phyloP scores from a whole-genome alignment of 768 basidiomycete species.

The Leccinum subgranulosum region DNA sequence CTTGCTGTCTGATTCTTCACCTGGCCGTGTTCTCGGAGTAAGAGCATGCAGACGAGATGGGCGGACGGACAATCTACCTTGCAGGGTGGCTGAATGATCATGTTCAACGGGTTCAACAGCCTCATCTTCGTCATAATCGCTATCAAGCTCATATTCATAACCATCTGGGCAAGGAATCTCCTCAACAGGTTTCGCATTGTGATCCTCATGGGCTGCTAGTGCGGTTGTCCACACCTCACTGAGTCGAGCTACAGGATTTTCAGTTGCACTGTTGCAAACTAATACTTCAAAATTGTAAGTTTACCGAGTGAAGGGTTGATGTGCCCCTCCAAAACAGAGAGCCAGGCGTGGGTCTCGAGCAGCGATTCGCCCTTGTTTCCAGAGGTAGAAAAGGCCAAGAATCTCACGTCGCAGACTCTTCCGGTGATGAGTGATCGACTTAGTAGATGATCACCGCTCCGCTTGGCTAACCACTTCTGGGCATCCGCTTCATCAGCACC shows the following conservation, averaged over 20 bases:
- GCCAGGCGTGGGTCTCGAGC: slow-evolving; percentile 13
- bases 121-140: slow-evolving; percentile 24
- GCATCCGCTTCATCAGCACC: not conserved
- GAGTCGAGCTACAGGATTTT: slow-evolving; percentile 10
- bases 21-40: slow-evolving; percentile 1
- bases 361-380: not conserved
- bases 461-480: slow-evolving; percentile 4
- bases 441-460: slow-evolving; percentile 5
- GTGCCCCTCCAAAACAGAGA: slow-evolving; percentile 12
- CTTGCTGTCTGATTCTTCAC: not conserved
- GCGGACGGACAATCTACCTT: slow-evolving; percentile 1
- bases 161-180: slow-evolving; percentile 7
- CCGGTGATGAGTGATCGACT: slow-evolving; percentile 16
- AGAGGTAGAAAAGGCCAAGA: slow-evolving; percentile 10
- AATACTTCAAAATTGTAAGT: not conserved
- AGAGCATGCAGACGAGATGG: not conserved
- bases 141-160: slow-evolving; percentile 23
- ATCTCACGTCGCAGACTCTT: slow-evolving; percentile 18
- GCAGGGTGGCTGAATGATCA: not conserved
- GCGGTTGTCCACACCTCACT: slow-evolving; percentile 6
- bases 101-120: not conserved
- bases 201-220: not conserved
- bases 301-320: slow-evolving; percentile 7
- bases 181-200: not conserved
- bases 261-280: not conserved